Evolutionary conservation across 2,329 filamentous ascomycete species (phyloP).

Genomic region (Aspergillus pseudoterreus): DNA sequence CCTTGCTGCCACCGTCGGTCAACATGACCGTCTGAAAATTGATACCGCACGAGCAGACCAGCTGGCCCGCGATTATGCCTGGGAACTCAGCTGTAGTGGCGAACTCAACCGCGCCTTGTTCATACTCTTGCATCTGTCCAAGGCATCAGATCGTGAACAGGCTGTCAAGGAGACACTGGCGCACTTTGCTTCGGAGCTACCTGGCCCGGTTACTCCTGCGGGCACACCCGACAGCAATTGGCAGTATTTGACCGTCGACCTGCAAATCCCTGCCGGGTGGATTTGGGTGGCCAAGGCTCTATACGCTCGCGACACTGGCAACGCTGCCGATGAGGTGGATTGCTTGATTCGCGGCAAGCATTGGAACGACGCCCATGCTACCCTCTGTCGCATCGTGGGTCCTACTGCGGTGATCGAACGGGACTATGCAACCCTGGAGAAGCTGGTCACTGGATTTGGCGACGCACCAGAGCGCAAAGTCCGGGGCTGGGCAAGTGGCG

Average conservation of each 20-base stretch:
- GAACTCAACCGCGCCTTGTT: constrained; percentile 71
- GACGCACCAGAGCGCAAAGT: constrained; percentile 59
- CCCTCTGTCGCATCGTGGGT: constrained; percentile 75
- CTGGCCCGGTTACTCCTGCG: constrained; percentile 52
- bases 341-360: constrained; percentile 76
- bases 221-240: constrained; percentile 46
- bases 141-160: constrained; percentile 58
- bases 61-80: constrained; percentile 60
- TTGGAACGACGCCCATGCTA: constrained; percentile 76
- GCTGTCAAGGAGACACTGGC: constrained; percentile 71
- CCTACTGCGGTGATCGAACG: constrained; percentile 78
- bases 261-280: constrained; percentile 72
- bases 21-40: constrained; percentile 50
- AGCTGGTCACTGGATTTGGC: constrained; percentile 68
- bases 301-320: constrained; percentile 69
- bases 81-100: constrained; percentile 50
- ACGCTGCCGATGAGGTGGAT: constrained; percentile 68
- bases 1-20: constrained; percentile 45
- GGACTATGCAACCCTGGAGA: constrained; percentile 67
- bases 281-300: constrained; percentile 84
- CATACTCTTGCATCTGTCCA: constrained; percentile 71
- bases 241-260: constrained; percentile 57
- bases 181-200: constrained; percentile 65
- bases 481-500: constrained; percentile 72
- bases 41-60: constrained; percentile 62